Percentiles rank a stretch among this genome's conserved stretches.
phyloP scores from a whole-genome alignment of 495 filamentous ascomycete genomes.

The Penicillium subrubescens region DNA sequence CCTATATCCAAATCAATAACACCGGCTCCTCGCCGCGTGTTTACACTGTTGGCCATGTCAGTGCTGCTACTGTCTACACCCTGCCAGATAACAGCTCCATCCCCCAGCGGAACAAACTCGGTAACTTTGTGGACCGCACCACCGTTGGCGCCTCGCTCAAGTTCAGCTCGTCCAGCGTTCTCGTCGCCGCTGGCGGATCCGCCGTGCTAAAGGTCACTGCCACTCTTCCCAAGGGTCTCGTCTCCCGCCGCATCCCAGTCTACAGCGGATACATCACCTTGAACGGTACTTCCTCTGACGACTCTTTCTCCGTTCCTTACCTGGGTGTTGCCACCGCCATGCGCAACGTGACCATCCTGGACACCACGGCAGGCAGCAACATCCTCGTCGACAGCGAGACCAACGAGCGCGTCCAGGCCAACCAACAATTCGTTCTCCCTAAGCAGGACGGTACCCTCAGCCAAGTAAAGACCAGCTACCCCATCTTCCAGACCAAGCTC shows the following conservation, averaged over 20 bases:
- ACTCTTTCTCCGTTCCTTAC: constrained; percentile 38
- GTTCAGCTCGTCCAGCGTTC: not conserved
- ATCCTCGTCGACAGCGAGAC: not conserved
- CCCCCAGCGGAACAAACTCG: not conserved
- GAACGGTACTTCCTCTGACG: constrained; percentile 30
- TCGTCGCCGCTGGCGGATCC: not conserved
- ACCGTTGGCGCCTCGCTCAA: not conserved
- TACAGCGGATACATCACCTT: constrained; percentile 12
- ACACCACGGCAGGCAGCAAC: constrained; percentile 9
- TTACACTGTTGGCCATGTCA: constrained; percentile 40
- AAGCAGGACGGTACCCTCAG: not conserved
- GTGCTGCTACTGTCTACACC: not conserved
- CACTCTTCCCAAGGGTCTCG: not conserved
- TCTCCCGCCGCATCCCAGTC: not conserved
- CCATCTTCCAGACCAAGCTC: constrained; percentile 18
- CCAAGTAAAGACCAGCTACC: constrained; percentile 18
- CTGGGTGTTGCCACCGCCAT: constrained; percentile 23
- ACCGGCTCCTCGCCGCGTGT: constrained; percentile 45
- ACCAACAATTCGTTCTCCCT: not conserved
- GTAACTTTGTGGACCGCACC: not conserved
- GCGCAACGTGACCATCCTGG: constrained; percentile 22
- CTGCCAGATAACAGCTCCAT: not conserved
- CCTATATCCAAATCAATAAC: constrained; percentile 55
- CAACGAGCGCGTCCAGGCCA: not conserved
- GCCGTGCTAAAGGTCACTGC: not conserved